These are phyloP conservation scores for Solanum medicagineum DNA, from an alignment of 257 asterid species.

Conservation along the genomic window DNA sequence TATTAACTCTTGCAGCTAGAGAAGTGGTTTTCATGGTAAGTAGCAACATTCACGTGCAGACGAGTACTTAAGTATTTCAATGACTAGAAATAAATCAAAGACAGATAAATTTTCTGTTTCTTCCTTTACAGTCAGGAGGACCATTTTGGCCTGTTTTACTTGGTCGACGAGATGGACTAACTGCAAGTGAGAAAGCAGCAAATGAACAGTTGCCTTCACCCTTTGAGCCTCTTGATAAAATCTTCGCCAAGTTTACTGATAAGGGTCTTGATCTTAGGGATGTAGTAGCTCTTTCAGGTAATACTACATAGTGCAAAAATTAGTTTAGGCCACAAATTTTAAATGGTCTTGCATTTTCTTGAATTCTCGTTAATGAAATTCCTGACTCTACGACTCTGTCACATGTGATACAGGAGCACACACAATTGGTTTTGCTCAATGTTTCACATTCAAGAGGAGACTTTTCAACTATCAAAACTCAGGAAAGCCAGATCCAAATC, in stretches of 20 bases:
- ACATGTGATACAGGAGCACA: conserved; percentile 39
- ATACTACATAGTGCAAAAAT: not conserved
- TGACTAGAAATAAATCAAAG: not conserved
- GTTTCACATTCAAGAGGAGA: conserved; percentile 66
- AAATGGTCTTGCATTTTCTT: not conserved
- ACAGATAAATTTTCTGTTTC: not conserved
- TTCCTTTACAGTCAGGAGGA: conserved; percentile 43
- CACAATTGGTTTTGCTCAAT: conserved; percentile 77
- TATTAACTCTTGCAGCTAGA: conserved; percentile 48
- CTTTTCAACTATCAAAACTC: conserved; percentile 47
- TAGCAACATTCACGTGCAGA: not conserved
- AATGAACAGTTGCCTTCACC: conserved; percentile 67
- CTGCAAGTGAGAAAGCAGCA: conserved; percentile 52
- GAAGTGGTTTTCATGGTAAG: conserved; percentile 52
- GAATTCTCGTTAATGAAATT: not conserved
- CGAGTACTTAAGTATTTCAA: not conserved
- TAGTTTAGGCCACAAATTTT: not conserved
- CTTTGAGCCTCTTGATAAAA: conserved; percentile 41
- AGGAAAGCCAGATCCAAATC: conserved; percentile 55
- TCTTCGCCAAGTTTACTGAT: conserved; percentile 29
- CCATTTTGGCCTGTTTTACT: conserved; percentile 19
- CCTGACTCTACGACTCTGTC: not conserved
- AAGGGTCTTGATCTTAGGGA: conserved; percentile 68
- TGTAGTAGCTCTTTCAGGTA: conserved; percentile 68
- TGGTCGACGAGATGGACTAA: conserved; percentile 32